Conservation (phyloP, 768 basidiomycete species). For the Lactarius sp. region DNA sequence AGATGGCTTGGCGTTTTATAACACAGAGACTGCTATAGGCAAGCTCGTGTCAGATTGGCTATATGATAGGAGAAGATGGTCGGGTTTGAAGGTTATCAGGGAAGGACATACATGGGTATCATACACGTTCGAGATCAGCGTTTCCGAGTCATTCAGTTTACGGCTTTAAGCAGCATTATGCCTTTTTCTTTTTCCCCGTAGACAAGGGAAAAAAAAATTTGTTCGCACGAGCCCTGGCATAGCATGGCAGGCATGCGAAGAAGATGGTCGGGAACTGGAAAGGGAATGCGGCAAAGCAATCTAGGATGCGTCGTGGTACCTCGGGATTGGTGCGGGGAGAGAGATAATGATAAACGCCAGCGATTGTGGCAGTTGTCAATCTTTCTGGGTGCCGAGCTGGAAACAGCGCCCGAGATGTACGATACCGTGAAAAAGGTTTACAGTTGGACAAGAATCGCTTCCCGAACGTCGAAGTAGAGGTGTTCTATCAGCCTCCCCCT, state of each 20-base stretch:
- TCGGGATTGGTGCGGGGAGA: conserved; percentile 3
- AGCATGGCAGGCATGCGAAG: background rate
- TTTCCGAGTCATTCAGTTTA: background rate
- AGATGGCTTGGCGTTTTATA: conserved; percentile 4
- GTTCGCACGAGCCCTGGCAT: background rate
- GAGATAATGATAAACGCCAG: conserved; percentile 7
- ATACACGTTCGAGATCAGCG: conserved; percentile 14
- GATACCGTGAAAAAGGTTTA: conserved; percentile 15
- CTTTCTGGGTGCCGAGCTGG: background rate
- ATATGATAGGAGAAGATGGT: conserved; percentile 3
- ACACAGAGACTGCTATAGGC: background rate
- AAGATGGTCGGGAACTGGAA: background rate
- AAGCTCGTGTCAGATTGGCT: conserved; percentile 15
- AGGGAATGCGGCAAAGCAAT: background rate
- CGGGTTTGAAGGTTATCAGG: background rate
- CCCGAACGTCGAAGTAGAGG: background rate
- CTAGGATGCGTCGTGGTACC: background rate
- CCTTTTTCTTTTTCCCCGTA: background rate
- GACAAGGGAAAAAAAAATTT: no score
- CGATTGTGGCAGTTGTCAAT: background rate
- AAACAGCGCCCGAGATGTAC: conserved; percentile 3
- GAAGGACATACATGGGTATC: background rate
- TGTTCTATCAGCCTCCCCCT: background rate
- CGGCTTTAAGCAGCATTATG: background rate
- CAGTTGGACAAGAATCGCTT: conserved; percentile 4